phyloP scores from a whole-genome alignment of 331 rosid genomes.

The Telfairia occidentalis region DNA sequence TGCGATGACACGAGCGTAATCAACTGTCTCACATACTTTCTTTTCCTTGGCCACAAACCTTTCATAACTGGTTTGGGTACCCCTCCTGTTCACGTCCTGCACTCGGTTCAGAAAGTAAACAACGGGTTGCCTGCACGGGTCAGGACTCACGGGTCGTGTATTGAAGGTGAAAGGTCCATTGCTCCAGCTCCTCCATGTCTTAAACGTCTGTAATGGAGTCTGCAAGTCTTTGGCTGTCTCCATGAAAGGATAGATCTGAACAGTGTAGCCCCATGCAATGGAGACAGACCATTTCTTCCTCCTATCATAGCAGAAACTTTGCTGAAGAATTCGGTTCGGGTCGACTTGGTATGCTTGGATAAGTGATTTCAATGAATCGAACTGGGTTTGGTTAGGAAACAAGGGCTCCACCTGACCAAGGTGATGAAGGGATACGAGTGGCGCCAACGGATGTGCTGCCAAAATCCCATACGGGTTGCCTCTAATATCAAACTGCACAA shows the following conservation, averaged over 20 bases:
- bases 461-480: constrained; percentile 62
- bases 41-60: constrained; percentile 19
- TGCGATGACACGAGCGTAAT: constrained; percentile 15
- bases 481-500: constrained; percentile 62
- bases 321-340: constrained; percentile 63
- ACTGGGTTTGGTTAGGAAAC: constrained; percentile 43
- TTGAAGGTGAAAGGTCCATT: constrained; percentile 78
- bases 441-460: constrained; percentile 82
- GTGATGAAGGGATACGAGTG: constrained; percentile 84
- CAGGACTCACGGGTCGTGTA: constrained; percentile 52
- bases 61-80: constrained; percentile 41
- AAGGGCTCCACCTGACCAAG: constrained; percentile 45
- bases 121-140: constrained; percentile 50
- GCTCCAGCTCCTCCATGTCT: constrained; percentile 67
- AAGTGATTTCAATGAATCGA: constrained; percentile 37
- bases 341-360: constrained; percentile 46
- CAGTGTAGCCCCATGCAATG: constrained; percentile 76
- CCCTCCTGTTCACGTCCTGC: constrained; percentile 27
- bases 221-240: constrained; percentile 41
- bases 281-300: constrained; percentile 58
- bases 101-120: constrained; percentile 41
- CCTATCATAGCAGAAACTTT: constrained; percentile 51
- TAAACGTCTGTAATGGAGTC: constrained; percentile 56
- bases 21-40: constrained; percentile 24
- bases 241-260: constrained; percentile 51